Conservation (phyloP, 2,329 filamentous ascomycete genomes). For the Lasiodiplodia sp. region DNA sequence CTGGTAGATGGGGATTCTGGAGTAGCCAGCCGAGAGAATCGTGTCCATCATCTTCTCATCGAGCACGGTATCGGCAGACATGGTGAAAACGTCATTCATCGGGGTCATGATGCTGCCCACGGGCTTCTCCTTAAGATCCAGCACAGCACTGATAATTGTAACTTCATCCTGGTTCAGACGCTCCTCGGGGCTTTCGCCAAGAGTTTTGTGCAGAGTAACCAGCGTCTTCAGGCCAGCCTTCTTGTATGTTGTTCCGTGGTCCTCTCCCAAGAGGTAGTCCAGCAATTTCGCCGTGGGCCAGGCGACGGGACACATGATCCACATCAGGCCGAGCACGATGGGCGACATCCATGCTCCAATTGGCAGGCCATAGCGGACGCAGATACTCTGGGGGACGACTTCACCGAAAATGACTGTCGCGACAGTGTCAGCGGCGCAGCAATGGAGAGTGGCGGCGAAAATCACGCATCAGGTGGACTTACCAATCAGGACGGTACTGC, state of each 20-base stretch:
- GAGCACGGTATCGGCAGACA: constrained; percentile 92
- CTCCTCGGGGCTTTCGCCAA: constrained; percentile 76
- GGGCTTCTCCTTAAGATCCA: constrained; percentile 95
- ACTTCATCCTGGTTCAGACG: constrained; percentile 97
- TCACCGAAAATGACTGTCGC: constrained; percentile 92
- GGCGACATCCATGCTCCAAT: constrained; percentile 95
- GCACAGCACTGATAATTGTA: constrained; percentile 95
- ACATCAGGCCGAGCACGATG: constrained; percentile 89
- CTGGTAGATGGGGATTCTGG: constrained; percentile 91
- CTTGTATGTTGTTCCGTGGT: constrained; percentile 97
- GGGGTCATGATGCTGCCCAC: constrained; percentile 98
- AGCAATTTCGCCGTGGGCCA: constrained; percentile 97
- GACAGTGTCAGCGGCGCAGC: constrained; percentile 13
- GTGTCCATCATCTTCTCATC: constrained; percentile 94
- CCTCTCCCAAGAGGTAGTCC: constrained; percentile 89
- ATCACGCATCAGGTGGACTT: constrained; percentile 44
- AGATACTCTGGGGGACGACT: constrained; percentile 93
- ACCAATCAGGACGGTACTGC: constrained; percentile 94
- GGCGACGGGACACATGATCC: constrained; percentile 84
- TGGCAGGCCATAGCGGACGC: constrained; percentile 91
- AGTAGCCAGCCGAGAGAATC: constrained; percentile 93
- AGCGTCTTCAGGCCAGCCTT: constrained; percentile 97
- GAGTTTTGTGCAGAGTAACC: constrained; percentile 90
- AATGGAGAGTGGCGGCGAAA: background rate
- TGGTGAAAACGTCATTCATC: constrained; percentile 95